Evolutionary conservation across 2,329 filamentous ascomycete genomes (phyloP).

Genomic region (Coniochaeta pulveracea): DNA sequence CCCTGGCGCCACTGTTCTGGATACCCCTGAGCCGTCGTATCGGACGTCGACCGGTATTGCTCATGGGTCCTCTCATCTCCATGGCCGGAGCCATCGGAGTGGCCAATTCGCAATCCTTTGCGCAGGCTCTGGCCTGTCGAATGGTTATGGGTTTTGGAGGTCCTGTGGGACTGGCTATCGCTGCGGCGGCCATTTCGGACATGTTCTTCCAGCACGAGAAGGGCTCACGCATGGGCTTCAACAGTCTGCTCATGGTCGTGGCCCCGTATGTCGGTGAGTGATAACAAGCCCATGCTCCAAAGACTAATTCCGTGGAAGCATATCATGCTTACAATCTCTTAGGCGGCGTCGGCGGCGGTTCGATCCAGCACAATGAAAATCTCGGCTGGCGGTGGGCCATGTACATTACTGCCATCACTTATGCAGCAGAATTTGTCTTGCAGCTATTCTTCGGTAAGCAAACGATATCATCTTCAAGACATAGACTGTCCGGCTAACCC

Average conservation of each 20-base stretch:
- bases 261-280: constrained; percentile 7
- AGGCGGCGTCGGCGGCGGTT: constrained; percentile 9
- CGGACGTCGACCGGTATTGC: constrained; percentile 10
- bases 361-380: constrained; percentile 6
- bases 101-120: constrained; percentile 6
- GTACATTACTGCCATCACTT: constrained; percentile 8
- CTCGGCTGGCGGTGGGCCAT: constrained; percentile 11
- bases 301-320: not conserved
- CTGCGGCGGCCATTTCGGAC: constrained; percentile 9
- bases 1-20: constrained; percentile 10
- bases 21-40: constrained; percentile 10
- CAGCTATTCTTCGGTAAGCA: constrained; percentile 7
- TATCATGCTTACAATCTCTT: not conserved
- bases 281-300: not conserved
- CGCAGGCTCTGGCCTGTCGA: constrained; percentile 7
- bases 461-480: not conserved
- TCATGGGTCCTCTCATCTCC: constrained; percentile 8
- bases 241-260: constrained; percentile 8
- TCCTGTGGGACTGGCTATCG: constrained; percentile 8
- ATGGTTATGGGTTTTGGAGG: constrained; percentile 10
- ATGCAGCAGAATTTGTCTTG: constrained; percentile 4
- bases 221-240: constrained; percentile 9
- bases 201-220: constrained; percentile 11
- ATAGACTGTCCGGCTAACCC: not conserved
- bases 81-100: constrained; percentile 8